Conservation (phyloP, 371 early-diverging fungal species). For the Mortierella sp. region DNA sequence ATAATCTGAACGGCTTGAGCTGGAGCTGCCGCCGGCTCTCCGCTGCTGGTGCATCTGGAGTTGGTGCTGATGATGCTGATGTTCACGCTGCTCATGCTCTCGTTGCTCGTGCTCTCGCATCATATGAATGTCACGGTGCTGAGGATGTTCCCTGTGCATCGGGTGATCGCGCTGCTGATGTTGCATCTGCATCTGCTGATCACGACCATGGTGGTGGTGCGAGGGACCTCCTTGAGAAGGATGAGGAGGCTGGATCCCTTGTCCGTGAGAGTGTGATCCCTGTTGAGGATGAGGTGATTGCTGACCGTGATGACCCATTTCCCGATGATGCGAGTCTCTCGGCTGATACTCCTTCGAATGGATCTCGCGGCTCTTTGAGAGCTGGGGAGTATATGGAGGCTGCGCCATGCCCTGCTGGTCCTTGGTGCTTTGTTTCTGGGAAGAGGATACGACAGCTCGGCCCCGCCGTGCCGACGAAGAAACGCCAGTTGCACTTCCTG, state of each 20-base stretch:
- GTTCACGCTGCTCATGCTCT: conserved; percentile 43
- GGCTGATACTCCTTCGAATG: conserved; percentile 54
- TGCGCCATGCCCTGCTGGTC: conserved; percentile 24
- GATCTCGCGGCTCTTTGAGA: conserved; percentile 45
- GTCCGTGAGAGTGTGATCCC: conserved; percentile 29
- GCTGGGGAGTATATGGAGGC: conserved; percentile 10
- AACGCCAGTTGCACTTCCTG: conserved; percentile 2
- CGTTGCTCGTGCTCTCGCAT: conserved; percentile 49
- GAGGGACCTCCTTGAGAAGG: conserved; percentile 22
- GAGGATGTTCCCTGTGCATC: conserved; percentile 38
- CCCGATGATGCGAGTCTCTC: conserved; percentile 39
- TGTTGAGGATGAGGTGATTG: conserved; percentile 14
- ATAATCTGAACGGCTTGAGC: conserved; percentile 42
- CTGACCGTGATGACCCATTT: conserved; percentile 31
- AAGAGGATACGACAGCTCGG: conserved; percentile 12
- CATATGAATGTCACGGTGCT: conserved; percentile 50
- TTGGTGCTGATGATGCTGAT: conserved; percentile 43
- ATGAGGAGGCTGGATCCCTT: conserved; percentile 27
- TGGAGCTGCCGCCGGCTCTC: conserved; percentile 27
- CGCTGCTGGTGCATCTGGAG: conserved; percentile 36
- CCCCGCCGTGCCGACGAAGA: conserved; percentile 25
- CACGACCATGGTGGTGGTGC: conserved; percentile 31
- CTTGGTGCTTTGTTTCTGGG: conserved; percentile 34
- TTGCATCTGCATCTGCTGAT: conserved; percentile 45
- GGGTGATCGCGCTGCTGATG: conserved; percentile 40